Base-by-base conservation (phyloP, 805 yeast species). In the Yarrowia hollandica region DNA sequence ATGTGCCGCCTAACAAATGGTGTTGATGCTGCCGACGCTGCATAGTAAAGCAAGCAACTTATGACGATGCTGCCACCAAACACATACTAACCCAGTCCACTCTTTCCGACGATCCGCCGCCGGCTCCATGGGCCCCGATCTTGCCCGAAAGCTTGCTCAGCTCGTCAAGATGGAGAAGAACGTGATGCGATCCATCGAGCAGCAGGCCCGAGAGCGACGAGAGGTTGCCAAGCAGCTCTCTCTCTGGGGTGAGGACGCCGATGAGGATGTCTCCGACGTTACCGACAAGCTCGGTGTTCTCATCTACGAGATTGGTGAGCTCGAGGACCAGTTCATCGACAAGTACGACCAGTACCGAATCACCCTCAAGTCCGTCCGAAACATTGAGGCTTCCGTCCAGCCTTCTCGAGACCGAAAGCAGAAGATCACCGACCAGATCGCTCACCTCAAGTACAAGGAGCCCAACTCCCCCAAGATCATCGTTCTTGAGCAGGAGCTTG, bases 381-480 rank as follows among this genome's bases (percentile, higher is more conserved):
- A 92, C 81, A 92, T 92, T 70, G 99, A 92, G 81, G 90, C 92
- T 64, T 88, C 96, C 60, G 98, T 94, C 65, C 98, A 92, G 80
- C 99, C 99, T 62, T 86, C 96, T 60, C 88, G 98, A 77, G 97
- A 92, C 80, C 86, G 98, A 74, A 92, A 94, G 80, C 96, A 89
- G 74, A 91, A 91, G 79, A 88, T 92, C 74, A 90, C 98, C 66
- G 97, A 92, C 75, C 91, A 91, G 79, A 92, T 92, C 77, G 98
- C 98, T 64, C 90, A 89, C 77, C 83, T 92, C 77, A 94, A 94
- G 80, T 94, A 94, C 82, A 92, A 92, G 82, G 98, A 92, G 76
- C 98, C 99, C 64, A 90, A 88, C 77, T 90, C 97, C 59, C 95
- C 97, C 74, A 92, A 92, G 81, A 88, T 92, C 66, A 85, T 88